phyloP scores from a whole-genome alignment of 2,329 filamentous ascomycete species.

The Aspergillus nomiae region DNA sequence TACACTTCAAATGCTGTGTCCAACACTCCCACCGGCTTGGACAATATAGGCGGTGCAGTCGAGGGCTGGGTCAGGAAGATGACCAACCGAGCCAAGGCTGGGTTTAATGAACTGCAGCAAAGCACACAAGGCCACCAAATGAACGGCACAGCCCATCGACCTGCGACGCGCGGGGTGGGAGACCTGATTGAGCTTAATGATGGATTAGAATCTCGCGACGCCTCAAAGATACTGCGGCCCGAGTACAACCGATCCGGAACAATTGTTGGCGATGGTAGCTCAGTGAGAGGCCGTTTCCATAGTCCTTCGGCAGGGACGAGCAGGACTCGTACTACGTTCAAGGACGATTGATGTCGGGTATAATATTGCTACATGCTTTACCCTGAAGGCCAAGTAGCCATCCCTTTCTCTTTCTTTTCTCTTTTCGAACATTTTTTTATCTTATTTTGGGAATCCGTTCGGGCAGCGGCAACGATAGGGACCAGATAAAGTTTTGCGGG shows the following conservation, averaged over 20 bases:
- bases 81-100: constrained; percentile 53
- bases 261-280: constrained; percentile 20
- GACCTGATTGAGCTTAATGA: constrained; percentile 50
- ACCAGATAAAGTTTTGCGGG: not conserved
- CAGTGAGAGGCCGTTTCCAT: constrained; percentile 28
- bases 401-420: not conserved
- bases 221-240: constrained; percentile 21
- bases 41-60: constrained; percentile 82
- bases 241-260: constrained; percentile 20
- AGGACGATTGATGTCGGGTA: constrained; percentile 31
- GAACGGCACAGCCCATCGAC: constrained; percentile 24
- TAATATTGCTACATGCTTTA: not conserved
- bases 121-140: constrained; percentile 23
- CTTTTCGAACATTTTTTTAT: not conserved
- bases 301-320: constrained; percentile 33
- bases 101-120: constrained; percentile 44
- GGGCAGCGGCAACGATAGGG: constrained; percentile 4
- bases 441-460: constrained; percentile 8
- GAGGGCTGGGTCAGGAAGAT: constrained; percentile 90
- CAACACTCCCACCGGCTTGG: constrained; percentile 56
- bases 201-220: constrained; percentile 31
- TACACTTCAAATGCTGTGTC: constrained; percentile 35
- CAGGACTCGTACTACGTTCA: constrained; percentile 36
- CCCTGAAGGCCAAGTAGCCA: not conserved
- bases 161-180: constrained; percentile 35